Evolutionary conservation across 1,284 basidiomycete genomes (phyloP), one percentile per base, ranked within the genome.

Genomic region (Pyrrhoderma lamaoense): DNA sequence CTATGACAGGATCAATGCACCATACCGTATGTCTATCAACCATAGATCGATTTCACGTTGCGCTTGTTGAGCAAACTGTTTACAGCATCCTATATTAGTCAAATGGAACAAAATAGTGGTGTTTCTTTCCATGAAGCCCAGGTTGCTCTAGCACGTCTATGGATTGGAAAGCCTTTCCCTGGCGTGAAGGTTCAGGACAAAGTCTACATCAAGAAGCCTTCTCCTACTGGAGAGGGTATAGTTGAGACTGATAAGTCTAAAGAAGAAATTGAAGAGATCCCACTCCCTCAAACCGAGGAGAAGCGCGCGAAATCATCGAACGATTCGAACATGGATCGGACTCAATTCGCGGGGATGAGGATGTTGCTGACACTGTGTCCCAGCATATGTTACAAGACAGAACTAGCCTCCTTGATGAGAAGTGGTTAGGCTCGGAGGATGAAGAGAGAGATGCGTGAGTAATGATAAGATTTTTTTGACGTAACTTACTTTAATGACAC

Each of bases 1-100:
- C 1, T 96, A 94, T 65, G 94, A 97, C 64, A 77, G 93, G 25
- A 91, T 97, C 67, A 94, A 94, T 63, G 83, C 84, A 0, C 91
- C 89, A 2, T 66, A 72, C 54, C 65, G 82, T 81, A 16, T 7
- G 47, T 53, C 73, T 64, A 47, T 54, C 27, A 11, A 47, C 27
- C 11, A 64, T 57, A 31, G 16, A 2, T 19, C 22, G 13, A n/a
- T 23, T 21, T 19, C 14, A 8, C 9, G 8, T 23, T 14, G n/a
- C 3, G 11, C 27, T 48, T 19, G n/a, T n/a, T n/a, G n/a, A n/a
- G 27, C 5, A 14, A 19, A 27, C 2, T 11, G n/a, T 8, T 36
- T 37, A 1, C 56, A 80, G 76, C 63, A 3, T 73, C 75, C 0
- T 73, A 78, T 61, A 85, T 93, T 62, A 67, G 73, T 47, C 59